Evolutionary conservation across 495 filamentous ascomycete species (phyloP), one percentile per base, ranked within the genome.

Genomic region (Penicillium odoratum): DNA sequence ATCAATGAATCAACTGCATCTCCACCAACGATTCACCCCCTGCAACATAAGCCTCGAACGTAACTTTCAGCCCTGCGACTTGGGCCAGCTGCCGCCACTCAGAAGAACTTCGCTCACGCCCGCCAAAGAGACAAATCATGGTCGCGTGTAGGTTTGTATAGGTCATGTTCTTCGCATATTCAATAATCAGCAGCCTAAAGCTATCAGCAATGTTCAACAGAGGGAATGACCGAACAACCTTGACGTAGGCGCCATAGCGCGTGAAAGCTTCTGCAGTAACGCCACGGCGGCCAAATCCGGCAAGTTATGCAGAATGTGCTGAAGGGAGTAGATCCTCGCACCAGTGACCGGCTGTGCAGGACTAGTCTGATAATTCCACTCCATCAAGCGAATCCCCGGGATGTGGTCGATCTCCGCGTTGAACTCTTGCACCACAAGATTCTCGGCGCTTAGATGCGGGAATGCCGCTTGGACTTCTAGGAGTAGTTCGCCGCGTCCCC

Each of bases 401-500:
- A 74, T 51, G 0, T 54, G 51, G 9, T 62, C 61, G 29, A 77
- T 65, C 9, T 67, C 68, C 0, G 66, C 53, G 25, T 75, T 74
- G 59, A 74, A 77, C 28, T 80, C 70, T 59, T 85, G 78, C 7
- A 85, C 64, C 5, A 86, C 64, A 6, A 83, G 65, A 10, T 71
- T 65, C 3, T 73, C 71, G 0, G 65, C 51, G 0, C 61, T n/a
- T 7, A 78, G 64, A 11, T 71, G 62, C 0, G 81, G 82, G 51
- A 72, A 73, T 0, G 69, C 69, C 3, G 64, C 54, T 33, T 70
- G 69, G 53, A 85, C 75, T 36, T 73, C 72, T 0, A 76, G 64
- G 0, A 84, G 68, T 42, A 85, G 72, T 40, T 84, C 75, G 0
- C 83, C 83, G 5, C 72, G 60, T n/a, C 74, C 75, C 4, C 83